These are phyloP conservation scores for Furculomyces boomerangus DNA, from an alignment of 371 early-diverging fungal species.

Conservation along the genomic window DNA sequence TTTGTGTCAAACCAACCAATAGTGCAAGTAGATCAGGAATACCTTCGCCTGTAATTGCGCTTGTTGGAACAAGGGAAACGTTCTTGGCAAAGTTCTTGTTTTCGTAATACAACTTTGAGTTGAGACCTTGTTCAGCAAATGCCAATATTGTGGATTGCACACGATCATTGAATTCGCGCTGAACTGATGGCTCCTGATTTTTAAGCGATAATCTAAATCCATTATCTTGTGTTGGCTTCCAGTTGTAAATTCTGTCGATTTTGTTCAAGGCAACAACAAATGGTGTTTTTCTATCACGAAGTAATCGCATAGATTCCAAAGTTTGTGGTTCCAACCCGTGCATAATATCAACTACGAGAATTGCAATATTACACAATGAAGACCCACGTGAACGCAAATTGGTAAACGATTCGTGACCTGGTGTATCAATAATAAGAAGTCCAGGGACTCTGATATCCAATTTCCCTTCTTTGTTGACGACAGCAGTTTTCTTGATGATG, in stretches of 20 bases:
- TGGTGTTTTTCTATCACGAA: slow-evolving; percentile 93
- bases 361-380: slow-evolving; percentile 99
- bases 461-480: slow-evolving; percentile 36
- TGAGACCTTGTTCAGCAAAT: slow-evolving; percentile 97
- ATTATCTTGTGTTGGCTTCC: slow-evolving; percentile 77
- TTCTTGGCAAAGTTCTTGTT: slow-evolving; percentile 91
- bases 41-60: slow-evolving; percentile 99
- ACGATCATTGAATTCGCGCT: slow-evolving; percentile 81
- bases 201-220: slow-evolving; percentile 64
- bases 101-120: slow-evolving; percentile 87
- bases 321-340: slow-evolving; percentile 99
- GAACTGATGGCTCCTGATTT: slow-evolving; percentile 56
- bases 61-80: slow-evolving; percentile 98
- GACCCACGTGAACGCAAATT: slow-evolving; percentile 98
- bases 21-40: slow-evolving; percentile 94
- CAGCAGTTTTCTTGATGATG: slow-evolving; percentile 77
- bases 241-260: slow-evolving; percentile 97
- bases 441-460: slow-evolving; percentile 83
- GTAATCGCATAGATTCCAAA: slow-evolving; percentile 87
- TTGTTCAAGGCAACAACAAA: slow-evolving; percentile 99
- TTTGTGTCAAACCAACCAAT: slow-evolving; percentile 86
- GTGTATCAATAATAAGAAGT: slow-evolving; percentile 98
- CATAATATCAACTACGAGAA: slow-evolving; percentile 99
- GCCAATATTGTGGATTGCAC: slow-evolving; percentile 62
- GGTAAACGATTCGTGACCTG: slow-evolving; percentile 99